Evolutionary conservation across 305 asterid species (phyloP), one percentile per base, ranked within the genome.

Genomic region (Fraxinus sp.): DNA sequence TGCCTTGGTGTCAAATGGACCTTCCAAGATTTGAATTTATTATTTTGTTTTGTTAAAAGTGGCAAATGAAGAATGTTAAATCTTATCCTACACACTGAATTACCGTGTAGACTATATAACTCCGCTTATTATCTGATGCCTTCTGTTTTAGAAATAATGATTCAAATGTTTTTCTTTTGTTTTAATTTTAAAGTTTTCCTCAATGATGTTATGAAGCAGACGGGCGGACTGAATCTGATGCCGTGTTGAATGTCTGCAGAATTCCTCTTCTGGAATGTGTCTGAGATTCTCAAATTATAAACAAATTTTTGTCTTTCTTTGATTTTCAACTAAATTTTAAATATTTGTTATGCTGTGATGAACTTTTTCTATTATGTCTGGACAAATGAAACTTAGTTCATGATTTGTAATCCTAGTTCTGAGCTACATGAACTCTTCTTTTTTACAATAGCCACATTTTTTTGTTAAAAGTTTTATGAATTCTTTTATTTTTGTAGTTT

Each of bases 221-320:
- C 93, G 97, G 97, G 97, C 95, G 97, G 97, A 84, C 95, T 35
- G 97, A 92, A 87, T 59, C 88, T 92, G 97, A 92, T 91, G 97
- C 95, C 90, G 79, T 92, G 97, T 86, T 82, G 97, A 92, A 2
- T 92, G 95, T 92, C 95, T 89, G 92, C 88, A 75, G 2, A 20
- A 5, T 90, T 88, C 92, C 93, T 76, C 8, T 24, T 22, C 11
- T 80, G 93, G 87, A 85, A 80, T 79, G 70, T 75, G 4, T 86
- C 95, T 92, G 97, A 92, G 95, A 83, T 24, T 55, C 37, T 3
- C 35, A n/a, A 1, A 64, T 32, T n/a, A 52, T 52, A 16, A 52
- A 14, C 3, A 20, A 22, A 4, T 3, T 9, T 68, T 76, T 18
- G 10, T n/a, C n/a, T n/a, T n/a, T n/a, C n/a, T 24, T 32, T 11